Conservation (phyloP, 331 rosid genomes). For the Quercus tomentella region DNA sequence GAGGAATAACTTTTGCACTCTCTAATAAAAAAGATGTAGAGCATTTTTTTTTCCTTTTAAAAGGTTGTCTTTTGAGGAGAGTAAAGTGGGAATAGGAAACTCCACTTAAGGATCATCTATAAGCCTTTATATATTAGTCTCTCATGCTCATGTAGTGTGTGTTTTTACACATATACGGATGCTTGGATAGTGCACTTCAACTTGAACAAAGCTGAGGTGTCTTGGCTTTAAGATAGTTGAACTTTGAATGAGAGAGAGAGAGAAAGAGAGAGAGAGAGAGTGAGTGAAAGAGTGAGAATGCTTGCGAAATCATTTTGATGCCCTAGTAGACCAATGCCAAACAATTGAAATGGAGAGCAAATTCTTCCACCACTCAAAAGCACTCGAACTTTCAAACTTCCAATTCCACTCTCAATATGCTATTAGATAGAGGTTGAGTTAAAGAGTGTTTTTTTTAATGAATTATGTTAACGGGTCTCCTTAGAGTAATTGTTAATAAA, state of each 20-base stretch:
- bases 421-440: neutral
- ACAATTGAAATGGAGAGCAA: slow-evolving; percentile 20
- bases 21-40: slow-evolving; percentile 40
- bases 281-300: slow-evolving; percentile 1
- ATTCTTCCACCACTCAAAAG: slow-evolving; percentile 2
- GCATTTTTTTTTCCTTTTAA: slow-evolving; percentile 19
- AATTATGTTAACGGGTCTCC: accelerated
- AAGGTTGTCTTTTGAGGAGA: slow-evolving; percentile 36
- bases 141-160: neutral
- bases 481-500: no score
- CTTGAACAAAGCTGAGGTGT: slow-evolving; percentile 23
- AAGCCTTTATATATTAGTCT: neutral
- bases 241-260: neutral
- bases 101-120: slow-evolving; percentile 39
- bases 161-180: neutral
- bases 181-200: slow-evolving; percentile 7
- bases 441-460: neutral
- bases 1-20: slow-evolving; percentile 77
- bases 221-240: slow-evolving; percentile 19
- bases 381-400: slow-evolving; percentile 13
- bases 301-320: slow-evolving; percentile 19
- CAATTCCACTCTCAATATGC: slow-evolving; percentile 3
- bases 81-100: slow-evolving; percentile 52
- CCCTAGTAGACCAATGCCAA: slow-evolving; percentile 27
- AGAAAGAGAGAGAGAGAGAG: neutral